Evolutionary conservation across 1,139 yeast species (phyloP), one percentile per base, ranked within the genome.

Genomic region (Yamadazyma triangularis): DNA sequence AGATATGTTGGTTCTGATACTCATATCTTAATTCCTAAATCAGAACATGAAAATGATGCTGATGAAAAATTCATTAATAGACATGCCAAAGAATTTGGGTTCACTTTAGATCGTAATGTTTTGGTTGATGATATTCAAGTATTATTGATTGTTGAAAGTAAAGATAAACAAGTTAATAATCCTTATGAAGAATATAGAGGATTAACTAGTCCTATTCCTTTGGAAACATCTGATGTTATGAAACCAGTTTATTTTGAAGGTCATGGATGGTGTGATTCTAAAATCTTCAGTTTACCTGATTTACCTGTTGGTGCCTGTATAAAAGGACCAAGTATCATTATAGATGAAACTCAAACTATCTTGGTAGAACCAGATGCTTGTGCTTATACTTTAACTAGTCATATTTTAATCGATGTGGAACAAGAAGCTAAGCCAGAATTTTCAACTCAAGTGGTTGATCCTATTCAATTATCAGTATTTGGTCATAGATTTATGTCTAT

Each of bases 1-100:
- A 70, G 93, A 47, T 89, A 85, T 52, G 76, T 77, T 39, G 96
- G 96, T 5, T 82, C 95, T 12, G 96, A 88, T 50, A 82, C 96
- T 3, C 80, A 82, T 27, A 63, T 89, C 40, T 81, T 88, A 79
- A 76, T 85, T 23, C 56, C 56, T 3, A 50, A 50, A 20, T 26
- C 19, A 1, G 46, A 41, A 4, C 51, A 45, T 4, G 49, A 49
- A 20, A 6, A 18, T 18, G 44, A 55, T 40, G 56, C 62, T 11
- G 61, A 48, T 28, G 26, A 38, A 10, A 45, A 41, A 27, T 66
- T 66, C 35, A 43, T 64, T 15, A 40, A 45, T 9, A 54, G 64
- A 40, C 70, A 66, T 39, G 44, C 47, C 26, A 42, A 41, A 19
- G 73, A 66, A 37, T 66, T 64, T 45, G 73, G 73, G 0, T 66